Conservation (phyloP, 2,329 filamentous ascomycete species). For the Penicillium sp. region DNA sequence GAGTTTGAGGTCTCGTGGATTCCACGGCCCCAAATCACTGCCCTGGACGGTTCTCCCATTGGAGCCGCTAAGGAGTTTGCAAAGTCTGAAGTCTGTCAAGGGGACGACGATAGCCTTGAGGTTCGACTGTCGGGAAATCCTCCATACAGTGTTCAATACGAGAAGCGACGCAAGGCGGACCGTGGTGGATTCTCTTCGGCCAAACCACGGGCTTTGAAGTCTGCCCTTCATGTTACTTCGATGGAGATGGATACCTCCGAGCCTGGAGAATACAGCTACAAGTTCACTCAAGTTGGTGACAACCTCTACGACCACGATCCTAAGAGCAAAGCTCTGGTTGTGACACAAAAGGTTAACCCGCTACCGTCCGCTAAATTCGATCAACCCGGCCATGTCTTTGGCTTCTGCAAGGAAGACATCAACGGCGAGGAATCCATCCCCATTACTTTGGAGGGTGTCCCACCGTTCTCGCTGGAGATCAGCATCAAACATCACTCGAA, state of each 20-base stretch:
- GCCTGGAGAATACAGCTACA: slow-evolving; percentile 76
- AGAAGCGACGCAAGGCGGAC: slow-evolving; percentile 62
- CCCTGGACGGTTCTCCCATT: slow-evolving; percentile 44
- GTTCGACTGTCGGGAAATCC: slow-evolving; percentile 69
- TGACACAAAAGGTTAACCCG: slow-evolving; percentile 76
- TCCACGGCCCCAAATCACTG: slow-evolving; percentile 63
- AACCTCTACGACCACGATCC: slow-evolving; percentile 71
- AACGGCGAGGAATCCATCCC: slow-evolving; percentile 78
- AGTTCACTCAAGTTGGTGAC: slow-evolving; percentile 73
- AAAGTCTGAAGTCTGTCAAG: slow-evolving; percentile 83
- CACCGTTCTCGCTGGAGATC: slow-evolving; percentile 83
- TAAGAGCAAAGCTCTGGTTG: slow-evolving; percentile 56
- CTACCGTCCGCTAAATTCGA: slow-evolving; percentile 73
- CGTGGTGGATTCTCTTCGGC: slow-evolving; percentile 59
- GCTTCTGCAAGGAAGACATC: slow-evolving; percentile 81
- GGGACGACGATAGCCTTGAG: slow-evolving; percentile 83
- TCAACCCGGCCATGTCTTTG: slow-evolving; percentile 85
- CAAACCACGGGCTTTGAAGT: slow-evolving; percentile 64
- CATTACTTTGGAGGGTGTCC: slow-evolving; percentile 68
- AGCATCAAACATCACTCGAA: slow-evolving; percentile 86
- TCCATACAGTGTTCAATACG: slow-evolving; percentile 75
- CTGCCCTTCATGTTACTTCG: slow-evolving; percentile 64
- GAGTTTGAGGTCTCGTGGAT: slow-evolving; percentile 79
- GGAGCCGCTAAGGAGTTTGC: slow-evolving; percentile 50
- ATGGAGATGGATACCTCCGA: slow-evolving; percentile 78